Percentiles rank a stretch among this genome's conserved stretches.
Evolutionary conservation across 1,139 yeast species (phyloP).

Genomic region (Scheffersomyces segobiensis): DNA sequence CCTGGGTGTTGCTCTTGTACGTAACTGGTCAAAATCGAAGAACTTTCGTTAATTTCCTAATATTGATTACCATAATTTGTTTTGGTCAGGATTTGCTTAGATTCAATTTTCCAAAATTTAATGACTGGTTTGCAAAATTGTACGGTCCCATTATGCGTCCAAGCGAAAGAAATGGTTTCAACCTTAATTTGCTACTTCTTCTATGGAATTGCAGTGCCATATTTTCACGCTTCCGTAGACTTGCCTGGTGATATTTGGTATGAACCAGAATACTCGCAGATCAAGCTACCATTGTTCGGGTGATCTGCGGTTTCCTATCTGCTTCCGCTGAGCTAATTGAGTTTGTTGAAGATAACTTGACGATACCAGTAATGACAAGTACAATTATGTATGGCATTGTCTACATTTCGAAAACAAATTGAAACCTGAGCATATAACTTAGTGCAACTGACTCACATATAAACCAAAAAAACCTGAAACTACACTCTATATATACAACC

Average conservation of each 20-base stretch:
- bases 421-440: neutral
- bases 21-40: constrained; percentile 11
- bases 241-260: constrained; percentile 15
- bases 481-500: neutral
- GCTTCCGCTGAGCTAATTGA: constrained; percentile 17
- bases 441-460: too few species aligned
- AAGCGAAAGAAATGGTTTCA: constrained; percentile 13
- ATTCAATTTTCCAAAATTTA: constrained; percentile 12
- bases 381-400: constrained; percentile 7
- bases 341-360: constrained; percentile 22
- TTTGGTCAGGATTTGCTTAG: constrained; percentile 13
- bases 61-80: constrained; percentile 10
- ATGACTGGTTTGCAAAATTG: constrained; percentile 9
- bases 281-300: constrained; percentile 11
- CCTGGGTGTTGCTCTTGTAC: constrained; percentile 17
- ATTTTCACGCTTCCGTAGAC: constrained; percentile 11
- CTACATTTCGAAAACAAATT: neutral
- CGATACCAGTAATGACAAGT: constrained; percentile 21
- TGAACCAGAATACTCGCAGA: constrained; percentile 9
- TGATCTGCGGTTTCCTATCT: constrained; percentile 16
- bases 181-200: constrained; percentile 14
- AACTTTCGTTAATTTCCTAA: constrained; percentile 13
- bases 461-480: neutral
- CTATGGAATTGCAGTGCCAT: constrained; percentile 16
- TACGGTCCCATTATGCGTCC: constrained; percentile 17